Evolutionary conservation across 495 filamentous ascomycete species (phyloP).

Genomic region (Lasiosphaeriaceae sp.): DNA sequence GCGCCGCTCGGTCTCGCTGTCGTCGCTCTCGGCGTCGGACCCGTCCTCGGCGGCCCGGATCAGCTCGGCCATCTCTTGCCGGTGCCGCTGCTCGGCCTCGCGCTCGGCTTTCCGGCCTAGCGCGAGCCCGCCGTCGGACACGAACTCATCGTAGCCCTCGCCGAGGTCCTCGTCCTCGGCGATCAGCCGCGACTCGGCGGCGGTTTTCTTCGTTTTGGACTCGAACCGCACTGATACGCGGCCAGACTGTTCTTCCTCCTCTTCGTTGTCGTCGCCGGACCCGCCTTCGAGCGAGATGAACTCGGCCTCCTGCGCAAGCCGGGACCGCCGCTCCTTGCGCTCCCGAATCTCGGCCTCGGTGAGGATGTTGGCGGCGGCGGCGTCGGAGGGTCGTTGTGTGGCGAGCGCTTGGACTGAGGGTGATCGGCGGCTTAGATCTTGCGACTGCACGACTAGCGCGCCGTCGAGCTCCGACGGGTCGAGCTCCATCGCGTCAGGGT

Average conservation of each 20-base stretch:
- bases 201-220: conserved; percentile 46
- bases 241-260: conserved; percentile 29
- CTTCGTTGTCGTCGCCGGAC: conserved; percentile 42
- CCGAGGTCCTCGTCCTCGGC: conserved; percentile 90
- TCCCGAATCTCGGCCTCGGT: conserved; percentile 86
- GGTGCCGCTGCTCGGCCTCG: conserved; percentile 62
- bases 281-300: conserved; percentile 73
- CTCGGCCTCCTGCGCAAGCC: conserved; percentile 70
- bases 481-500: conserved; percentile 43
- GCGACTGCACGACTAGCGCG: conserved; percentile 58
- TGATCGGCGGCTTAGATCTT: conserved; percentile 17
- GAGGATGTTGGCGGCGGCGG: conserved; percentile 47
- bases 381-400: neutral
- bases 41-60: conserved; percentile 74
- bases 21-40: conserved; percentile 57
- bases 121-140: conserved; percentile 76
- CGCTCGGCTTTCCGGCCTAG: conserved; percentile 76
- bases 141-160: conserved; percentile 91
- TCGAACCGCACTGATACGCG: conserved; percentile 38
- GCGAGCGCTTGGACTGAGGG: conserved; percentile 7
- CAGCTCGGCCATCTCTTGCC: conserved; percentile 75
- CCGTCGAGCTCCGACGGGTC: conserved; percentile 55
- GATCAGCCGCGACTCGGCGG: conserved; percentile 65
- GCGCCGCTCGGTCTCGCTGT: conserved; percentile 73
- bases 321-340: conserved; percentile 82